phyloP scores from a whole-genome alignment of 2,329 filamentous ascomycete genomes.

The Trichophyton verrucosum region DNA sequence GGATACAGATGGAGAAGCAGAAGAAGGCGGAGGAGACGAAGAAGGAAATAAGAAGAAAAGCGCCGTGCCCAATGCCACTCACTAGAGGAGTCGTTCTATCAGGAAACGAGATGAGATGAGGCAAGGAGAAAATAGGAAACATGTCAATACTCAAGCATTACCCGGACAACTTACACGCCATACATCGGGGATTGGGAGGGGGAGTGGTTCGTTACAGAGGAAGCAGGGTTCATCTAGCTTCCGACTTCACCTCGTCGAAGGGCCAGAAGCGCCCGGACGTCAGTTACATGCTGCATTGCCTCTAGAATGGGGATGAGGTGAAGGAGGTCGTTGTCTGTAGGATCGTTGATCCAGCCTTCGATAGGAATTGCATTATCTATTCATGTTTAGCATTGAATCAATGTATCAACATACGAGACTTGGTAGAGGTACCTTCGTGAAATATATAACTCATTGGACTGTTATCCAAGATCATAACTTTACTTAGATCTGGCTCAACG shows the following conservation, averaged over 20 bases:
- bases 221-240: constrained; percentile 14
- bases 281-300: constrained; percentile 89
- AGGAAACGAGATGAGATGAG: background rate
- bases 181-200: background rate
- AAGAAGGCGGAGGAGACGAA: background rate
- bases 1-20: background rate
- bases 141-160: background rate
- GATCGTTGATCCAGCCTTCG: constrained; percentile 98
- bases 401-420: too few species aligned
- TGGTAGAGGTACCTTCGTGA: constrained; percentile 63
- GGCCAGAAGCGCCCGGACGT: constrained; percentile 81
- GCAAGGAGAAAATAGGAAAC: background rate
- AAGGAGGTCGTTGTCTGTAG: constrained; percentile 88
- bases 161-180: background rate
- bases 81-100: background rate
- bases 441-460: constrained; percentile 97
- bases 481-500: constrained; percentile 91
- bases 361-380: constrained; percentile 97
- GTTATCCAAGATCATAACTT: constrained; percentile 98
- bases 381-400: background rate
- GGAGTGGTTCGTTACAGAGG: background rate
- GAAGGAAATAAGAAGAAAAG: constrained; percentile 1
- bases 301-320: constrained; percentile 87
- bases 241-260: constrained; percentile 66
- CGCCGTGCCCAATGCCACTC: background rate